Base-by-base conservation (phyloP, 2,329 filamentous ascomycete genomes). In the Arthrobotrys iridis region DNA sequence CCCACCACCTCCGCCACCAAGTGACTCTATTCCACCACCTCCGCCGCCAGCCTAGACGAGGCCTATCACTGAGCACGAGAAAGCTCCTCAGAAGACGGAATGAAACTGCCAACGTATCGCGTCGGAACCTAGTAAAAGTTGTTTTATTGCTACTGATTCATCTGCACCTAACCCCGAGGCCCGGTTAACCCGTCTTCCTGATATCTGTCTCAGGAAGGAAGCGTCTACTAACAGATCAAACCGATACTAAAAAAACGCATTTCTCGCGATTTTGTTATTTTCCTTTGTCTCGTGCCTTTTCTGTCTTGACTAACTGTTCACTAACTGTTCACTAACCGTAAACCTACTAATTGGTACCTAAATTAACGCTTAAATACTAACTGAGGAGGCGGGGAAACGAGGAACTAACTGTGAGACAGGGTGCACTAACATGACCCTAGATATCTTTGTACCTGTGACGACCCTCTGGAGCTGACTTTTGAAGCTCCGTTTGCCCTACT, bases 1-100 rank as follows among this genome's bases (percentile, higher is more conserved):
- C 0, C 79, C 79, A n/a, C 79, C 79, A 4, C 78, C 78, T 18
- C 77, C 78, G n/a, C 79, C 78, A 13, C 77, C 78, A 8, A 62
- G 46, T 18, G 66, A 68, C 26, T 64, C 68, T 11, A 75, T 77
- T 0, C 77, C 78, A 20, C 78, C 78, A 8, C 79, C 79, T 3
- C 78, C 79, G 10, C 78, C 79, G 28, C 65, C 66, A 26, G 58
- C 57, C 18, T 71, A 48, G 45, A 46, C 8, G 8, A 20, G 10
- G 13, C 6, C n/a, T 11, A 5, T 6, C 18, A 10, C 15, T 15
- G 59, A 40, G 6, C 33, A 33, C 2, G 2, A 24, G 40, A 50
- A 41, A 45, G 37, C 11, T 55, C 10, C 7, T 30, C 15, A 57
- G 57, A 57, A 11, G 30, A 55, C 50, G 48, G 62, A 57, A 46